Evolutionary conservation across 352 stramenopile genomes (phyloP).

Genomic region (Globisporangium cylindrosporum): DNA sequence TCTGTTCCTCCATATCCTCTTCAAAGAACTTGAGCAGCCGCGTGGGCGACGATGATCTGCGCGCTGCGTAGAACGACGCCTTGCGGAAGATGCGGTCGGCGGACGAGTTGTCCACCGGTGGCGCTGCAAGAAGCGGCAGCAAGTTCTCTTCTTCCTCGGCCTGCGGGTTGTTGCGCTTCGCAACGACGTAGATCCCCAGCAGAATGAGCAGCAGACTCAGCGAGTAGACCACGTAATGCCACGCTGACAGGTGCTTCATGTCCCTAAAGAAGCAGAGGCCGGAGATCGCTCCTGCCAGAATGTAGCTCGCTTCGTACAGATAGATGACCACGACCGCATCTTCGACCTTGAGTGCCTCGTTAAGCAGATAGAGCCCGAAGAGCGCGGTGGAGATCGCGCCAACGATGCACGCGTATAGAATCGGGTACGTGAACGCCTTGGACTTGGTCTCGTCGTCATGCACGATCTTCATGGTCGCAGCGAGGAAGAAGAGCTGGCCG

Average conservation of each 20-base stretch:
- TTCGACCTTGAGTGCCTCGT: slow-evolving; percentile 76
- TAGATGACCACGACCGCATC: slow-evolving; percentile 84
- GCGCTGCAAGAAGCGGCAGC: slow-evolving; percentile 45
- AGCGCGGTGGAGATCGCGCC: slow-evolving; percentile 64
- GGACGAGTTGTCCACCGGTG: slow-evolving; percentile 39
- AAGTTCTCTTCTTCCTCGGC: slow-evolving; percentile 57
- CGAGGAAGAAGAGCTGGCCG: slow-evolving; percentile 78
- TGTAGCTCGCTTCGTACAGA: slow-evolving; percentile 80
- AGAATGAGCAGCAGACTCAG: slow-evolving; percentile 70
- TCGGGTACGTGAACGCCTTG: slow-evolving; percentile 45
- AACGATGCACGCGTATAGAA: slow-evolving; percentile 70
- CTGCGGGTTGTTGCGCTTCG: slow-evolving; percentile 40
- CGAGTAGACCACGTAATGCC: slow-evolving; percentile 76
- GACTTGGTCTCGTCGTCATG: slow-evolving; percentile 53
- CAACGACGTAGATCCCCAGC: slow-evolving; percentile 70
- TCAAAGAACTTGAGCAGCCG: slow-evolving; percentile 21
- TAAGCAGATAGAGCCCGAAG: slow-evolving; percentile 67
- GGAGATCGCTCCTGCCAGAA: slow-evolving; percentile 68
- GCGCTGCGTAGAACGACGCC: slow-evolving; percentile 45
- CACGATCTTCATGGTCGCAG: slow-evolving; percentile 57
- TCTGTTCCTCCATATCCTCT: slow-evolving; percentile 17
- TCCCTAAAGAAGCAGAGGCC: slow-evolving; percentile 80
- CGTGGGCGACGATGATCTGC: slow-evolving; percentile 35
- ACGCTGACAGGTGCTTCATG: slow-evolving; percentile 58
- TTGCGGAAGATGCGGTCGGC: slow-evolving; percentile 52